A percentile compares a stretch with the other conserved stretches of the same genome.
Evolutionary conservation across 176 grass and related monocot species (phyloP).

Genomic region (Carex pumila): DNA sequence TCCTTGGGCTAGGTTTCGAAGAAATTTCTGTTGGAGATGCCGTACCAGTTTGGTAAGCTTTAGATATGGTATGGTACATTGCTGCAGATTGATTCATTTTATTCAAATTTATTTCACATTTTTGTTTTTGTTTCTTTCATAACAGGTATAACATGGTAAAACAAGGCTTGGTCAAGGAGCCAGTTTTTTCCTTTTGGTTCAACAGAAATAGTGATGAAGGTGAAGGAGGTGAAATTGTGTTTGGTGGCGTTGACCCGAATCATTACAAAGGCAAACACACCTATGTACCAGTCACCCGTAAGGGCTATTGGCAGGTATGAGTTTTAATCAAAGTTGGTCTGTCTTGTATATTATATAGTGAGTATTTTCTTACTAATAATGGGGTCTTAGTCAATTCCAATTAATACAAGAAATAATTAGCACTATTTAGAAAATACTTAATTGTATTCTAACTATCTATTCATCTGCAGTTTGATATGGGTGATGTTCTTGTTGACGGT

Average conservation of each 20-base stretch:
- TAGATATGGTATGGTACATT: background rate
- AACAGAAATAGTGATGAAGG: constrained; percentile 59
- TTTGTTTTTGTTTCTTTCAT: background rate
- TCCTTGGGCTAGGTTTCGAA: constrained; percentile 88
- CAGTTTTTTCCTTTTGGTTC: constrained; percentile 88
- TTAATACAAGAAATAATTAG: background rate
- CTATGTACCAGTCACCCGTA: constrained; percentile 72
- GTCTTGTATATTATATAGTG: background rate
- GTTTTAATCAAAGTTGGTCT: background rate
- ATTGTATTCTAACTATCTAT: constrained; percentile 15
- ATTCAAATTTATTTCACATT: background rate
- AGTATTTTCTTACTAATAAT: background rate
- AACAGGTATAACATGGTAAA: constrained; percentile 82
- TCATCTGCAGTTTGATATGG: constrained; percentile 29
- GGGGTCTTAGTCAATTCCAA: background rate
- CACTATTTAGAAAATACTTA: background rate
- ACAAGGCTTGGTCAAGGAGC: constrained; percentile 50
- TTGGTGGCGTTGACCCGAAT: constrained; percentile 56
- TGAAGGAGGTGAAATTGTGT: constrained; percentile 92
- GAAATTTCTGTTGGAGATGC: constrained; percentile 83
- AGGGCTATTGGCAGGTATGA: constrained; percentile 84
- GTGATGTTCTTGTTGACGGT: constrained; percentile 29
- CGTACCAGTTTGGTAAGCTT: constrained; percentile 67
- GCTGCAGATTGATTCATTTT: background rate
- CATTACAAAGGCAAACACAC: constrained; percentile 72